Evolutionary conservation across 148 eudicot species (phyloP), one percentile per base, ranked within the genome.

Genomic region (Talinum fruticosum): DNA sequence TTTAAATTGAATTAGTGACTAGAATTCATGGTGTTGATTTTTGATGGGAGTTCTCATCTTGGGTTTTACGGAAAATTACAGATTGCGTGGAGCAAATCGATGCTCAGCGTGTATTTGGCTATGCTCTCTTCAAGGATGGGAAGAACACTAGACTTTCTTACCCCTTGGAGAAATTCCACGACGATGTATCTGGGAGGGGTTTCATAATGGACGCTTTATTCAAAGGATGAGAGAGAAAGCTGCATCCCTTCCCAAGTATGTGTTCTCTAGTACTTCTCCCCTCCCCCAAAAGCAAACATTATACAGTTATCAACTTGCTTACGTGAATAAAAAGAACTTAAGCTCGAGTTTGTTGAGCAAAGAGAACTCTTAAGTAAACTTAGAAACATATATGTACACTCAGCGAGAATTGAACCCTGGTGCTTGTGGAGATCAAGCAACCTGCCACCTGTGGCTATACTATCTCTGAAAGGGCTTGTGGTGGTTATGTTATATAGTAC

Each of bases 191-290:
- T 1, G 97, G 97, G 28, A 88, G 97, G 82, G 89, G 97, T 93
- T 93, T 79, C 97, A 93, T 64, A 90, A 93, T 81, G 95, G 97
- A 0, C 95, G 97, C 15, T 93, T 93, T 78, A 84, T 91, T 59
- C 95, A 88, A 66, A 87, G 89, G 80, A 88, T 93, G 97, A 85
- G 97, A 45, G 92, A 93, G 78, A 93, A 91, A 80, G 93, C 93
- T 82, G 84, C 87, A 70, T 65, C 92, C 66, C 90, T 93, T 79
- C 83, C 92, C 82, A 93, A 91, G 97, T 93, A 90, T 75, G 76
- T 28, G 33, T 12, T 62, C 2, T 57, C 26, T 24, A 57, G 7
- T n/a, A 57, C 5, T 49, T 16, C 3, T 1, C n/a, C 24, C 64
- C 64, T 28, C 64, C 64, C 64, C 29, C 64, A 26, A 41, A 41